Conservation (phyloP, 164 flowering plant species). For the Tetracentron sinense region DNA sequence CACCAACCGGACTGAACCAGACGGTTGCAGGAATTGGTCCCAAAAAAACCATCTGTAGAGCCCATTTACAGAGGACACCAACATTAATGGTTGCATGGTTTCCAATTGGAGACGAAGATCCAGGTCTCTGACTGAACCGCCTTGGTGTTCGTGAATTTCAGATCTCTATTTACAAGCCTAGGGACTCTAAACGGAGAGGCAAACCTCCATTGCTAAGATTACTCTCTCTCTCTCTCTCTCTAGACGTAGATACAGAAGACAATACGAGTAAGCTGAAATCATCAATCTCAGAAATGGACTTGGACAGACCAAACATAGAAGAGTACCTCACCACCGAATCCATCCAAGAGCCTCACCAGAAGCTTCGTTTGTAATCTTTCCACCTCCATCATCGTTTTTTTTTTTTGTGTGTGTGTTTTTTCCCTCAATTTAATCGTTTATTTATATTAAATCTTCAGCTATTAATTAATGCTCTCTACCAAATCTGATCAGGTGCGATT, state of each 20-base stretch:
- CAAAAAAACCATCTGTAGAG: too few relatives aligned
- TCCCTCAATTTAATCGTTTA: not conserved
- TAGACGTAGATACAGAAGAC: not conserved
- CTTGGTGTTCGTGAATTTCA: too few relatives aligned
- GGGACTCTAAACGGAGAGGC: too few relatives aligned
- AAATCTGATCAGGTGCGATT: constrained; percentile 55
- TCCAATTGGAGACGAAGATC: too few relatives aligned
- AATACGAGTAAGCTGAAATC: constrained; percentile 22
- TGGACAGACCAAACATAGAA: constrained; percentile 83
- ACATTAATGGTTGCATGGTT: too few relatives aligned
- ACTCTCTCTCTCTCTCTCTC: not conserved
- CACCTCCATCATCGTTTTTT: not conserved
- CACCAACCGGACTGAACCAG: too few relatives aligned
- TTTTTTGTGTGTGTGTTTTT: not conserved
- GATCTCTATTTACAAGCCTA: too few relatives aligned
- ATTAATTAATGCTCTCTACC: constrained; percentile 3
- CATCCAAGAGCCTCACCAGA: constrained; percentile 53
- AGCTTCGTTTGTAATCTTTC: constrained; percentile 63
- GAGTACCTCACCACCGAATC: constrained; percentile 78
- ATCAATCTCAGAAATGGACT: constrained; percentile 60
- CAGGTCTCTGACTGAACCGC: too few relatives aligned
- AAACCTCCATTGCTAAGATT: too few relatives aligned
- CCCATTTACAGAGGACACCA: too few relatives aligned
- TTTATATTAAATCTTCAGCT: not conserved
- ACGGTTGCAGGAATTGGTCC: too few relatives aligned